Conservation (phyloP, 345 rosid species). For the Atalantia buxifolia region DNA sequence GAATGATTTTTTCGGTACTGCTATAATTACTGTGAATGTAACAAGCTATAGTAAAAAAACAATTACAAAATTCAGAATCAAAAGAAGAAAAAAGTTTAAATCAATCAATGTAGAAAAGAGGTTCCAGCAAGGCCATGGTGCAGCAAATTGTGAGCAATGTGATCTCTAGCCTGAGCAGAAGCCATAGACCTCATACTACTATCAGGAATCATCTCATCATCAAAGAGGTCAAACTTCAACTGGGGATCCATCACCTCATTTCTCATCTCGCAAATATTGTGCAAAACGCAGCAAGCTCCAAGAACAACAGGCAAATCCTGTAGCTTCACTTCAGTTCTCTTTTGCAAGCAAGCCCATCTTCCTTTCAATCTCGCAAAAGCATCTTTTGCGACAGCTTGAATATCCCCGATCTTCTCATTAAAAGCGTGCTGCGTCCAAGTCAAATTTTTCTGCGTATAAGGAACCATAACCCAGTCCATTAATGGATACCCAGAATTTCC, state of each 20-base stretch:
- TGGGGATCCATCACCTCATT: slow-evolving; percentile 51
- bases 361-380: slow-evolving; percentile 63
- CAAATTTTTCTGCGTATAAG: slow-evolving; percentile 61
- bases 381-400: slow-evolving; percentile 38
- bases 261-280: slow-evolving; percentile 77
- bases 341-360: slow-evolving; percentile 79
- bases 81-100: not conserved
- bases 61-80: not conserved
- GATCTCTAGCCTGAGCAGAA: slow-evolving; percentile 58
- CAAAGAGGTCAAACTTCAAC: slow-evolving; percentile 45
- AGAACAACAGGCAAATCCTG: slow-evolving; percentile 78
- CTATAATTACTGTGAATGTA: not conserved
- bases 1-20: not conserved
- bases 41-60: slow-evolving; percentile 5
- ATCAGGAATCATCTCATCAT: slow-evolving; percentile 67
- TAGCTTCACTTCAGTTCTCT: slow-evolving; percentile 73
- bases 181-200: slow-evolving; percentile 41
- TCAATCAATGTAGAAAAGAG: not conserved
- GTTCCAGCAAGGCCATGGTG: slow-evolving; percentile 67
- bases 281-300: slow-evolving; percentile 84
- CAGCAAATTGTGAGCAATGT: slow-evolving; percentile 67
- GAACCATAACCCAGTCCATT: slow-evolving; percentile 75
- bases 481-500: slow-evolving; percentile 64
- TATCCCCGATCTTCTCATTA: slow-evolving; percentile 51
- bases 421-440: slow-evolving; percentile 84